Evolutionary conservation across 257 asterid genomes (phyloP).

Genomic region (Ocimum tenuiflorum): DNA sequence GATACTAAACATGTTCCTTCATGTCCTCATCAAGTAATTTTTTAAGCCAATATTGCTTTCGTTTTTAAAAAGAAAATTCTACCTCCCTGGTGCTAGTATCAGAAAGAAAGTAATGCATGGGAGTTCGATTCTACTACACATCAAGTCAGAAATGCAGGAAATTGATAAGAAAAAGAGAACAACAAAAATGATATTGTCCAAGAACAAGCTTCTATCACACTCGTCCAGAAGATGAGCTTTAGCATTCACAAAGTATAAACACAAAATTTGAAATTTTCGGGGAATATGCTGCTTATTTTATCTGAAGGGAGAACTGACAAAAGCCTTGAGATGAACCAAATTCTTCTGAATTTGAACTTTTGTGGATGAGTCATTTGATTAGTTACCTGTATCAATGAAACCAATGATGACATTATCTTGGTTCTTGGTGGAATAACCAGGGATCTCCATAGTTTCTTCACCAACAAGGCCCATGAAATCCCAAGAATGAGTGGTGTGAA

Average conservation of each 20-base stretch:
- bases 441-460: slow-evolving; percentile 84
- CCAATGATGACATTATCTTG: slow-evolving; percentile 90
- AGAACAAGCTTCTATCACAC: background rate
- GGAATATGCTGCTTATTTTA: background rate
- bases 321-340: background rate
- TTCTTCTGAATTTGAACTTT: background rate
- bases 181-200: background rate
- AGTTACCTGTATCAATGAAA: slow-evolving; percentile 82
- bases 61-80: background rate
- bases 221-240: no score
- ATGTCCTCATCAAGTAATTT: background rate
- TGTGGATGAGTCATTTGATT: background rate
- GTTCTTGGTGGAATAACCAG: slow-evolving; percentile 85
- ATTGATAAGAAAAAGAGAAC: background rate
- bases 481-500: slow-evolving; percentile 99
- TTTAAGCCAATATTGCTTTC: background rate
- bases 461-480: slow-evolving; percentile 87
- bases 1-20: background rate
- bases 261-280: no score
- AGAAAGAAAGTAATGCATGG: slow-evolving; percentile 1
- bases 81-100: background rate
- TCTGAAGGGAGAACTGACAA: background rate
- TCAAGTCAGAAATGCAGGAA: background rate
- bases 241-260: no score
- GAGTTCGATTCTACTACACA: background rate